Percentiles rank a stretch among this genome's conserved stretches.
Evolutionary conservation across 2,329 filamentous ascomycete species (phyloP).

Genomic region (Cladophialophora exuberans): DNA sequence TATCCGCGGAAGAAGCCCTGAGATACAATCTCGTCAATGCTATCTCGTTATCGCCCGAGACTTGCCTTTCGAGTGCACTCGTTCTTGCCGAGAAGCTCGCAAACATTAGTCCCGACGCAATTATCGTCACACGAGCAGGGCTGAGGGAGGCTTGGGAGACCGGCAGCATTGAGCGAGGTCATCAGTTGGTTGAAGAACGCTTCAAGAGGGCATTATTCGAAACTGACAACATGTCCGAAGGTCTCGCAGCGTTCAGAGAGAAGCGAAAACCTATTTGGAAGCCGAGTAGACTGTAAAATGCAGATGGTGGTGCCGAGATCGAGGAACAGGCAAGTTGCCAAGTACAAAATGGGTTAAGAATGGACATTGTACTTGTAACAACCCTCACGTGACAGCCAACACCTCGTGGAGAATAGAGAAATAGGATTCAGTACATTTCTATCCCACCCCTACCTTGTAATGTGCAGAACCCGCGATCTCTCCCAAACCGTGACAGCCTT

Average conservation of each 20-base stretch:
- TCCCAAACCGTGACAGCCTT: too few species aligned
- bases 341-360: too few species aligned
- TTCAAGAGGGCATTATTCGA: background rate
- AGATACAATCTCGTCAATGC: constrained; percentile 68
- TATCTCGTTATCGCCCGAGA: background rate
- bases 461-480: too few species aligned
- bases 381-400: too few species aligned
- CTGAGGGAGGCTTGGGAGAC: constrained; percentile 73
- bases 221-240: constrained; percentile 71
- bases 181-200: constrained; percentile 43
- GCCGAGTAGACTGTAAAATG: background rate
- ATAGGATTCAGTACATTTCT: too few species aligned
- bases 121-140: constrained; percentile 72
- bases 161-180: constrained; percentile 66
- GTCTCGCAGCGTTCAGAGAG: constrained; percentile 74
- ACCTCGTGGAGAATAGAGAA: too few species aligned
- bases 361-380: too few species aligned
- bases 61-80: constrained; percentile 30
- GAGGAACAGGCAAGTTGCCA: too few species aligned
- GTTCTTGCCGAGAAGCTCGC: constrained; percentile 62
- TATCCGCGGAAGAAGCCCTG: constrained; percentile 62
- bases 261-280: constrained; percentile 70
- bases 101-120: constrained; percentile 70
- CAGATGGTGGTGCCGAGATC: too few species aligned
- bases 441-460: too few species aligned